Percentiles rank a stretch among this genome's conserved stretches.
Conservation (phyloP, 805 yeast species). For the Candida gorgasii region DNA sequence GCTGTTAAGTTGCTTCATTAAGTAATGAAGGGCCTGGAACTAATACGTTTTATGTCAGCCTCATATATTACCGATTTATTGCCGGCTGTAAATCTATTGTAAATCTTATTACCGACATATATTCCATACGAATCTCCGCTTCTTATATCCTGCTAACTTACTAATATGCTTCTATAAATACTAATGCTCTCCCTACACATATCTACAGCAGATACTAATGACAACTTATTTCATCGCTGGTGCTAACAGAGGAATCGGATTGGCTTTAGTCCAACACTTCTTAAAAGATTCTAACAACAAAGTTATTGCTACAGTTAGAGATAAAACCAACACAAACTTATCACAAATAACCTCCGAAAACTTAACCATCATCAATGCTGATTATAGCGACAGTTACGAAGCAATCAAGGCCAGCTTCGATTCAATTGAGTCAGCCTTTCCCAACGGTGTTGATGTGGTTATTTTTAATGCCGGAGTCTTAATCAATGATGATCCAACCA, state of each 20-base stretch:
- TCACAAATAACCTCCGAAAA: background rate
- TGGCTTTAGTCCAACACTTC: background rate
- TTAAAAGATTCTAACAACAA: background rate
- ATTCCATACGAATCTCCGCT: too few species aligned
- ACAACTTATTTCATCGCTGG: conserved; percentile 1
- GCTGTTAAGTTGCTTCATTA: too few species aligned
- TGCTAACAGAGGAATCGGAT: conserved; percentile 2
- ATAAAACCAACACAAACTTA: background rate
- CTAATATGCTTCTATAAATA: too few species aligned
- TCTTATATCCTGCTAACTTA: too few species aligned
- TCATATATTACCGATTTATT: too few species aligned
- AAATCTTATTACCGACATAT: too few species aligned
- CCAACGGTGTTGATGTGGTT: background rate
- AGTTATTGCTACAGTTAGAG: conserved; percentile 6
- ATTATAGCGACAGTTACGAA: background rate
- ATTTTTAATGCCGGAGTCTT: background rate
- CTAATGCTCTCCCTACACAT: too few species aligned
- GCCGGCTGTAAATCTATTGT: too few species aligned
- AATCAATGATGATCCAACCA: background rate
- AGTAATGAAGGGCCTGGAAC: too few species aligned
- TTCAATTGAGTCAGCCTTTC: background rate
- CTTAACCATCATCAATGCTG: conserved; percentile 3
- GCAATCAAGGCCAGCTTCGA: conserved; percentile 1
- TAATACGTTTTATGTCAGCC: too few species aligned
- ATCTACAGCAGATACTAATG: background rate